A percentile compares a stretch with the other conserved stretches of the same genome.
Evolutionary conservation across 1,284 basidiomycete species (phyloP).

Genomic region (Ceratobasidium sp.): DNA sequence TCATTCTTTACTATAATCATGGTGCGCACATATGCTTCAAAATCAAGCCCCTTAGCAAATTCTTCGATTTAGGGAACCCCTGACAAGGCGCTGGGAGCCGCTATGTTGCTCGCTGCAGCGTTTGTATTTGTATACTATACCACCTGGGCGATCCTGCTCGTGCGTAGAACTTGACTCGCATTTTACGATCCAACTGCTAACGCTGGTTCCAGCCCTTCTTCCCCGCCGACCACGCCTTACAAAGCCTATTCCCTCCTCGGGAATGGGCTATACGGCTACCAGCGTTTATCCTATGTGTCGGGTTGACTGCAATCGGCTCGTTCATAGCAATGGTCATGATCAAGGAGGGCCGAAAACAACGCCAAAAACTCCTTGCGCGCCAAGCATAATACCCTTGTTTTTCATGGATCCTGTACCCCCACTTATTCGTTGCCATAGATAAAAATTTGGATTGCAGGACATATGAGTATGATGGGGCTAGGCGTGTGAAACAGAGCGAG

Average conservation of each 20-base stretch:
- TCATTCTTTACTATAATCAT: slow-evolving; percentile 34
- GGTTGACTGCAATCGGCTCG: slow-evolving; percentile 73
- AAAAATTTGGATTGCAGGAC: slow-evolving; percentile 32
- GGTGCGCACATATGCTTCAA: slow-evolving; percentile 34
- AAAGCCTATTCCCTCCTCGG: slow-evolving; percentile 78
- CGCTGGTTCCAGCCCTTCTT: slow-evolving; percentile 75
- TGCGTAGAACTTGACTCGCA: slow-evolving; percentile 53
- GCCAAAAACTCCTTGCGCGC: slow-evolving; percentile 44
- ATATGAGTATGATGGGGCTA: slow-evolving; percentile 4
- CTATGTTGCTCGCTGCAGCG: slow-evolving; percentile 77
- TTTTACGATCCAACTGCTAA: slow-evolving; percentile 20
- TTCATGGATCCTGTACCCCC: background rate
- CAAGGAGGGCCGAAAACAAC: slow-evolving; percentile 69
- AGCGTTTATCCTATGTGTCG: slow-evolving; percentile 78
- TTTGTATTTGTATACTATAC: slow-evolving; percentile 89
- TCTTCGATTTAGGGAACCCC: slow-evolving; percentile 65
- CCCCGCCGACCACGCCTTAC: slow-evolving; percentile 70
- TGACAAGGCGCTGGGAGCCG: slow-evolving; percentile 79
- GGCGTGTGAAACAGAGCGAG: background rate
- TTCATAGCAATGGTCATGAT: slow-evolving; percentile 79
- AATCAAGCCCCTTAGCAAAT: background rate
- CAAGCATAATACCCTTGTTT: slow-evolving; percentile 14
- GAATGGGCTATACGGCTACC: slow-evolving; percentile 91
- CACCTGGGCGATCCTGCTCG: slow-evolving; percentile 84
- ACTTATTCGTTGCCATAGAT: slow-evolving; percentile 8